Evolutionary conservation across 2,329 filamentous ascomycete genomes (phyloP), one percentile per base, ranked within the genome.

Genomic region (Pseudogymnoascus verrucosus): DNA sequence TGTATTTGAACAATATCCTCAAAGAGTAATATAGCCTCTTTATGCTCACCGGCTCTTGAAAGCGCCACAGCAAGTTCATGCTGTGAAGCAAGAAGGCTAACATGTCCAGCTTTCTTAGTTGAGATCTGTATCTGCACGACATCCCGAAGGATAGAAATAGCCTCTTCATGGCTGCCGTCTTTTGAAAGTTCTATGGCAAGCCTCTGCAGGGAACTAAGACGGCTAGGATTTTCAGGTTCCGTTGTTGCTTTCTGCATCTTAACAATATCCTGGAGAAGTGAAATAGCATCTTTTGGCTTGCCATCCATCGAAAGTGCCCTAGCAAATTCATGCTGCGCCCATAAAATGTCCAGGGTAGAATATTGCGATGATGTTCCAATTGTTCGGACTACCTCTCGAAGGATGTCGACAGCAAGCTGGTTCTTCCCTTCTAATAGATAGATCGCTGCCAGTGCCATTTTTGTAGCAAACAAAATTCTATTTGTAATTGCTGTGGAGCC

Each of bases 21-120:
- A 12, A 64, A 34, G 16, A 63, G 14, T 12, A 26, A 5, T 3
- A 64, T 47, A 16, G 60, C 63, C 39, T 66, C 40, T 59, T 51
- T 12, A n/a, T 37, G 21, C 16, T 63, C 14, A 10, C 63, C 60
- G 21, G n/a, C 36, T 10, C 21, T n/a, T 16, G 8, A 26, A 39
- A 51, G 39, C 14, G 23, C 34, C n/a, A 23, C 4, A 36, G 60
- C 60, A 21, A 60, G 57, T 26, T 60, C 26, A 40, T 39, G n/a
- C 21, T 39, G 57, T 40, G n/a, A 65, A 19, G 63, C n/a, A 16
- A 66, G 40, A 4, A 36, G 61, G 8, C 37, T n/a, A n/a, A 60
- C 61, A 39, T 66, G 31, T 26, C 12, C 37, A n/a, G 28, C 10
- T 11, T 28, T 26, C 23, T 61, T 39, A 4, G 11, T 37, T 7